phyloP scores from a whole-genome alignment of 1,139 yeast genomes.

The Geotrichum phurueaensis region DNA sequence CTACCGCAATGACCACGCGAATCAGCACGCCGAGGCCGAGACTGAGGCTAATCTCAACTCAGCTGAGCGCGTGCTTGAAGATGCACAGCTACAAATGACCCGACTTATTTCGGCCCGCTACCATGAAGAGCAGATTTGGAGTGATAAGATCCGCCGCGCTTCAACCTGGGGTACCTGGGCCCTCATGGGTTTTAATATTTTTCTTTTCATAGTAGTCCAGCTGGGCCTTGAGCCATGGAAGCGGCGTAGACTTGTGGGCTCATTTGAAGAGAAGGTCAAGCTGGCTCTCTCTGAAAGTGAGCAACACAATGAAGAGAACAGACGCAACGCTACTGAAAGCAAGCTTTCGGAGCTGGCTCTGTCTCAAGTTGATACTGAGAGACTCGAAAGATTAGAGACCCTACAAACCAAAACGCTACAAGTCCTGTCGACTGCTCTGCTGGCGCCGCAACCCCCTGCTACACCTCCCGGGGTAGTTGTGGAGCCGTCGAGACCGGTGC shows the following conservation, averaged over 20 bases:
- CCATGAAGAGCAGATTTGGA: slow-evolving; percentile 97
- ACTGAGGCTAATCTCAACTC: slow-evolving; percentile 48
- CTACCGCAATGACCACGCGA: slow-evolving; percentile 73
- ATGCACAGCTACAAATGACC: slow-evolving; percentile 61
- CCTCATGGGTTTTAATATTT: slow-evolving; percentile 79
- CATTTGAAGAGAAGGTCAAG: slow-evolving; percentile 77
- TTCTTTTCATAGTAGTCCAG: slow-evolving; percentile 75
- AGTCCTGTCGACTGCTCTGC: slow-evolving; percentile 14
- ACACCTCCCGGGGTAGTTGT: neutral
- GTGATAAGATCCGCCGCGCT: slow-evolving; percentile 87
- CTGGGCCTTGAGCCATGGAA: slow-evolving; percentile 94
- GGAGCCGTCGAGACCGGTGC: neutral
- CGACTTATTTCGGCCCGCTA: slow-evolving; percentile 79
- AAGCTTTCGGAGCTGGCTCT: neutral
- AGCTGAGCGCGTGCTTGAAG: slow-evolving; percentile 64
- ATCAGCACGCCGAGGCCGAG: slow-evolving; percentile 55
- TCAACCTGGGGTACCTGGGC: slow-evolving; percentile 97
- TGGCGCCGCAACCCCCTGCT: slow-evolving; percentile 4
- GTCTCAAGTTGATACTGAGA: neutral
- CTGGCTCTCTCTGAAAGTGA: slow-evolving; percentile 11
- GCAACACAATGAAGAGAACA: neutral
- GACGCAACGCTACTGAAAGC: slow-evolving; percentile 1
- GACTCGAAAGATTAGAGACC: slow-evolving; percentile 13
- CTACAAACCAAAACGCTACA: slow-evolving; percentile 15
- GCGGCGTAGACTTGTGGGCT: slow-evolving; percentile 65